Evolutionary conservation across 768 basidiomycete genomes (phyloP).

Genomic region (Calocera viscosa): DNA sequence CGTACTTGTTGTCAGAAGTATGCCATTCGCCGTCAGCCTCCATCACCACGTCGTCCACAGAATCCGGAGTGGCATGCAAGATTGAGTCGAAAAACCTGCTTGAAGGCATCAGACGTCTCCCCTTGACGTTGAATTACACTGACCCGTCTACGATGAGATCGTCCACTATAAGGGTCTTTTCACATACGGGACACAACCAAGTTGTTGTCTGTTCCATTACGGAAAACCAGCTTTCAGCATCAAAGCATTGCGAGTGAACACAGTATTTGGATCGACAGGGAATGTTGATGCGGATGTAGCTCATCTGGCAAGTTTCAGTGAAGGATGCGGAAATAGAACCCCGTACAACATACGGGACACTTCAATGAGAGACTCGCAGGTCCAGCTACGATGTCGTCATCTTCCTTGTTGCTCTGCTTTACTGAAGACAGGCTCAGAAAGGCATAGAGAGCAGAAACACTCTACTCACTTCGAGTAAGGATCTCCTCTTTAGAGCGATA

Average conservation of each 20-base stretch:
- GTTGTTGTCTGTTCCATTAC: constrained; percentile 95
- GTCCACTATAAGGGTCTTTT: constrained; percentile 57
- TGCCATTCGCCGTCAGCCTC: constrained; percentile 97
- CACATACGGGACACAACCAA: constrained; percentile 91
- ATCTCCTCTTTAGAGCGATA: constrained; percentile 52
- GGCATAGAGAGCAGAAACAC: neutral
- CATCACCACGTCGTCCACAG: constrained; percentile 81
- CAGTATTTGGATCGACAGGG: constrained; percentile 83
- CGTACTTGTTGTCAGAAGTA: constrained; percentile 74
- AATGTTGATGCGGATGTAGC: constrained; percentile 68
- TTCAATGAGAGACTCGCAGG: constrained; percentile 83
- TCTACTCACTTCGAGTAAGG: constrained; percentile 48
- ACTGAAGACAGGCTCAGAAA: constrained; percentile 33
- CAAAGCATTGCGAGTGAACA: constrained; percentile 89
- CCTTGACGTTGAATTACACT: constrained; percentile 18
- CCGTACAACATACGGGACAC: constrained; percentile 60
- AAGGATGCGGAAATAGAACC: neutral
- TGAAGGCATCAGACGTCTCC: constrained; percentile 6
- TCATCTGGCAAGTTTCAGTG: constrained; percentile 39
- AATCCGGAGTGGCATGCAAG: constrained; percentile 59
- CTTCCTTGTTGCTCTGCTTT: constrained; percentile 45
- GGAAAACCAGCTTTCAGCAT: constrained; percentile 84
- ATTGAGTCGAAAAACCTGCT: constrained; percentile 79
- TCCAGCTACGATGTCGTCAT: constrained; percentile 87
- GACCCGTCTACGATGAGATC: constrained; percentile 91